Evolutionary conservation across 495 filamentous ascomycete species (phyloP).

Genomic region (Neurospora discreta): DNA sequence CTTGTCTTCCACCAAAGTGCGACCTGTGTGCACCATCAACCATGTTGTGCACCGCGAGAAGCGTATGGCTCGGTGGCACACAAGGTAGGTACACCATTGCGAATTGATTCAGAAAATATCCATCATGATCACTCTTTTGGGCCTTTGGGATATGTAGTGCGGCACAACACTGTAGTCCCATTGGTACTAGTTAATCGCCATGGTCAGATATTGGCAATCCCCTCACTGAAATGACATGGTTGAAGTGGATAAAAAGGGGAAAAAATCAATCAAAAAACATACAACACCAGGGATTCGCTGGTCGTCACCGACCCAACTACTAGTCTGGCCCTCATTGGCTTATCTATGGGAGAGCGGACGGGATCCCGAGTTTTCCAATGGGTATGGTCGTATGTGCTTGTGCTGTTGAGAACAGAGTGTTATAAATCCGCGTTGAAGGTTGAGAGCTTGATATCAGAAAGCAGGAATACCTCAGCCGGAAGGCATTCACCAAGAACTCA

Average conservation of each 20-base stretch:
- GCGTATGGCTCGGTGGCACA: neutral
- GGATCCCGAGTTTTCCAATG: conserved; percentile 34
- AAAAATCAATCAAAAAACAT: conserved; percentile 29
- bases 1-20: neutral
- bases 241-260: too few relatives aligned
- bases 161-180: too few relatives aligned
- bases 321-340: conserved; percentile 13
- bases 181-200: neutral
- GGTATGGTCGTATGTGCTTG: neutral
- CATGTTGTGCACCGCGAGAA: neutral
- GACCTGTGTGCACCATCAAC: neutral
- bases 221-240: too few relatives aligned
- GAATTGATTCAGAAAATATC: too few relatives aligned
- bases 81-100: too few relatives aligned
- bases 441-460: too few relatives aligned
- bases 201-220: neutral
- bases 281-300: conserved; percentile 38
- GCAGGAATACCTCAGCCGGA: too few relatives aligned
- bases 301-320: conserved; percentile 40
- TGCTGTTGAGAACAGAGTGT: too few relatives aligned
- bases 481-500: too few relatives aligned
- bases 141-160: neutral
- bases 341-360: conserved; percentile 42
- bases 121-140: too few relatives aligned
- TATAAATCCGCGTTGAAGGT: too few relatives aligned